These are phyloP conservation scores for Coemansia sp. DNA, from an alignment of 192 early-diverging fungal species.

Conservation along the genomic window DNA sequence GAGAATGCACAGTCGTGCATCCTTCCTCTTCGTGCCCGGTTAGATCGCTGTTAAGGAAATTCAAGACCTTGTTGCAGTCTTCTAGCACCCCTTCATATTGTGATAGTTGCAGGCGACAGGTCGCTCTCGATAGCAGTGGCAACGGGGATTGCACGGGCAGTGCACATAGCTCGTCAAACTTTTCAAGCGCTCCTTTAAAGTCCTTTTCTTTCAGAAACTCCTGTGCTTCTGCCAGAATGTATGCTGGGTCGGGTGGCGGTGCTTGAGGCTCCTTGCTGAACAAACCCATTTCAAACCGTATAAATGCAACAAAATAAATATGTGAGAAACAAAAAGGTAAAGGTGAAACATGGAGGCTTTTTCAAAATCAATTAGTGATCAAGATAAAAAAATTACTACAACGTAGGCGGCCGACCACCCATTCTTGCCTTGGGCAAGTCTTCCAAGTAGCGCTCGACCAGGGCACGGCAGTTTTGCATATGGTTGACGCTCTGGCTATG, in stretches of 20 bases:
- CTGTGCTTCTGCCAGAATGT: conserved; percentile 48
- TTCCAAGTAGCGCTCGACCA: conserved; percentile 79
- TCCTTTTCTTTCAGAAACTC: conserved; percentile 43
- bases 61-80: conserved; percentile 51
- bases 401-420: conserved; percentile 40
- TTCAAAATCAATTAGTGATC: not conserved
- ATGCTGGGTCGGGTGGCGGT: conserved; percentile 33
- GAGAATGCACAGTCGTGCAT: conserved; percentile 52
- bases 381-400: conserved; percentile 13
- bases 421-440: conserved; percentile 48
- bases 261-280: conserved; percentile 46
- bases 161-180: conserved; percentile 53
- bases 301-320: conserved; percentile 5
- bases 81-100: conserved; percentile 43
- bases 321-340: conserved; percentile 5
- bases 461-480: conserved; percentile 84
- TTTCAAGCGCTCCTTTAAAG: conserved; percentile 44
- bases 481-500: conserved; percentile 91
- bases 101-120: conserved; percentile 49
- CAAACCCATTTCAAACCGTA: conserved; percentile 10
- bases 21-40: conserved; percentile 41
- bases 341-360: not conserved
- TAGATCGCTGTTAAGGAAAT: conserved; percentile 50
- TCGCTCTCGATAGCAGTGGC: conserved; percentile 47
- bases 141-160: conserved; percentile 51